Percentiles rank a stretch among this genome's conserved stretches.
These are phyloP conservation scores for Pisolithus orientalis DNA, from an alignment of 768 basidiomycete species.

Conservation along the genomic window DNA sequence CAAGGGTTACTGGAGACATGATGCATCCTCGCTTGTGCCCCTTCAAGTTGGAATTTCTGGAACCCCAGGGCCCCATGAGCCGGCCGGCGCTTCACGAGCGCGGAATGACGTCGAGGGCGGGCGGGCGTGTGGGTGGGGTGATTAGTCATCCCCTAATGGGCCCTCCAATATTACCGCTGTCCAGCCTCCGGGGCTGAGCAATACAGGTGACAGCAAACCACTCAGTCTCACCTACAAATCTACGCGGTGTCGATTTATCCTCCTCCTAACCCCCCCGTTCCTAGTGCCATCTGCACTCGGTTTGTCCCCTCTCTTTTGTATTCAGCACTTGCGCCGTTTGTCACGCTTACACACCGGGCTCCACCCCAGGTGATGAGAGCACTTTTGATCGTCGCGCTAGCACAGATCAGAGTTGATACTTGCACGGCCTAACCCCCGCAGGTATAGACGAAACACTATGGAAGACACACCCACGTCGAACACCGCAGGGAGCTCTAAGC, in stretches of 20 bases:
- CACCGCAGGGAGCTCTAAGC: conserved; percentile 2
- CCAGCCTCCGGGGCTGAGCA: not conserved
- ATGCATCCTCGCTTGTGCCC: not conserved
- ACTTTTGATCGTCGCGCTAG: conserved; percentile 6
- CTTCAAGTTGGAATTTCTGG: too few relatives aligned
- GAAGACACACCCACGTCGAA: conserved; percentile 3
- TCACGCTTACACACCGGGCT: not conserved
- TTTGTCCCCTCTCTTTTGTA: not conserved
- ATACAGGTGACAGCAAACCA: not conserved
- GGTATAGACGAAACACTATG: conserved; percentile 9
- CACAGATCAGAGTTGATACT: not conserved
- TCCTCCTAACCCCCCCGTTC: too few relatives aligned
- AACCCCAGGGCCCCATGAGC: not conserved
- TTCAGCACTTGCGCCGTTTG: not conserved
- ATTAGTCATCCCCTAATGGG: conserved; percentile 6
- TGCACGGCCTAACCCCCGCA: not conserved
- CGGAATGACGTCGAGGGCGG: conserved; percentile 6
- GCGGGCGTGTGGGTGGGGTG: conserved; percentile 1
- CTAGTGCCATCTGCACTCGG: not conserved
- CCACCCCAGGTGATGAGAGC: conserved; percentile 6
- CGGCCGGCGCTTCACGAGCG: not conserved
- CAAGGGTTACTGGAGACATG: not conserved
- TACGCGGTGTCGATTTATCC: too few relatives aligned
- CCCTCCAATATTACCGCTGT: not conserved
- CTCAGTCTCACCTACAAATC: not conserved